These are phyloP conservation scores for Galeopsis tetrahit DNA, from an alignment of 257 asterid genomes.

Conservation along the genomic window DNA sequence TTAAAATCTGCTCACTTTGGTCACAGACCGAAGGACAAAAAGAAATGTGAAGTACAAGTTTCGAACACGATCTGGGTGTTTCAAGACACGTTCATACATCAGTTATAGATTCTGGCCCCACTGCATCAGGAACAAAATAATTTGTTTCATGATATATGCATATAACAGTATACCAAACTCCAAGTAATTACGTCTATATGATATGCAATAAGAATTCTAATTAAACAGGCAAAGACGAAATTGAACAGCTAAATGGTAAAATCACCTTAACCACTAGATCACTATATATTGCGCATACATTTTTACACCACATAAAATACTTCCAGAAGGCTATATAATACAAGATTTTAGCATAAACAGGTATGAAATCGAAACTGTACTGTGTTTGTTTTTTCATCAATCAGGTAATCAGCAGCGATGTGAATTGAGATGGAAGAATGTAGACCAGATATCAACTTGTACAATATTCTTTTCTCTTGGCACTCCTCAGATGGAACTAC, in stretches of 20 bases:
- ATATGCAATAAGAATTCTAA: neutral
- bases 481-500: constrained; percentile 68
- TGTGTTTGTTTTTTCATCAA: constrained; percentile 63
- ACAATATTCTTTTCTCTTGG: constrained; percentile 64
- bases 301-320: constrained; percentile 5
- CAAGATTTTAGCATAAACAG: constrained; percentile 26
- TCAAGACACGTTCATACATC: constrained; percentile 66
- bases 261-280: constrained; percentile 4
- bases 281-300: neutral
- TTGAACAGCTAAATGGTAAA: neutral
- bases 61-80: constrained; percentile 63
- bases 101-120: constrained; percentile 69
- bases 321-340: constrained; percentile 23
- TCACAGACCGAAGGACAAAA: constrained; percentile 66
- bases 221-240: neutral
- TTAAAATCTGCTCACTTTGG: constrained; percentile 55
- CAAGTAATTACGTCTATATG: neutral
- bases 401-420: constrained; percentile 65
- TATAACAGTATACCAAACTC: neutral
- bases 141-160: neutral
- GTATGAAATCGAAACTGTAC: constrained; percentile 37
- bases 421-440: constrained; percentile 80
- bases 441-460: constrained; percentile 78
- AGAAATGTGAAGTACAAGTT: constrained; percentile 75
- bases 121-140: constrained; percentile 40